A percentile compares a stretch with the other conserved stretches of the same genome.
Evolutionary conservation across 495 filamentous ascomycete species (phyloP).

Genomic region (Evernia prunastri): DNA sequence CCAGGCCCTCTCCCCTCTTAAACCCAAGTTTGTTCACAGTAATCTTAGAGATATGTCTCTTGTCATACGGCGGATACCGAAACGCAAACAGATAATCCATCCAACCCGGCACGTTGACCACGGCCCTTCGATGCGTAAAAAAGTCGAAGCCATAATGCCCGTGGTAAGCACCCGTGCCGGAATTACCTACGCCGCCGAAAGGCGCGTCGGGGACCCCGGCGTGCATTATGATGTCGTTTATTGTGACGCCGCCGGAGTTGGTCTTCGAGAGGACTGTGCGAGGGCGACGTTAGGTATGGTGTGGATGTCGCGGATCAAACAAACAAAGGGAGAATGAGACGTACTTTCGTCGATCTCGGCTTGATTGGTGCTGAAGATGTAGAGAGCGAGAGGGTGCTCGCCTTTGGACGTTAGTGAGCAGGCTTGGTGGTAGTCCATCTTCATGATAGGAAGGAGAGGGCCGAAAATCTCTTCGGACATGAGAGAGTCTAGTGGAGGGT

Average conservation of each 20-base stretch:
- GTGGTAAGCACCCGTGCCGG: slow-evolving; percentile 23
- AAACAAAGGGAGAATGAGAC: neutral
- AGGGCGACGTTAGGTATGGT: neutral
- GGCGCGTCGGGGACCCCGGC: slow-evolving; percentile 24
- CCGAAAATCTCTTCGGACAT: slow-evolving; percentile 17
- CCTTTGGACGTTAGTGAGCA: neutral
- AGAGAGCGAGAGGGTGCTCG: slow-evolving; percentile 2
- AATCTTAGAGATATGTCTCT: slow-evolving; percentile 14
- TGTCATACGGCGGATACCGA: slow-evolving; percentile 21
- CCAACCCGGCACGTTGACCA: neutral
- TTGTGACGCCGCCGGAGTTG: slow-evolving; percentile 23
- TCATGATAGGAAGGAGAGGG: slow-evolving; percentile 13
- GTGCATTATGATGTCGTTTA: slow-evolving; percentile 23
- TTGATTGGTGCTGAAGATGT: slow-evolving; percentile 18
- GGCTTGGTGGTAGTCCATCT: slow-evolving; percentile 8
- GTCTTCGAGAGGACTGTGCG: slow-evolving; percentile 18
- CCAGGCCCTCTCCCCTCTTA: slow-evolving; percentile 21
- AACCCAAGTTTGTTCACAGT: slow-evolving; percentile 12
- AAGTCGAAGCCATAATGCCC: slow-evolving; percentile 27
- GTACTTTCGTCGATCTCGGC: slow-evolving; percentile 19
- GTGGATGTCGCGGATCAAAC: neutral
- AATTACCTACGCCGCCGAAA: slow-evolving; percentile 26
- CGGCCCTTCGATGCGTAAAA: slow-evolving; percentile 20
- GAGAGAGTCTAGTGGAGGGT: slow-evolving; percentile 11
- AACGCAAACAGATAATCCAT: slow-evolving; percentile 7